A percentile compares a stretch with the other conserved stretches of the same genome.
phyloP scores from a whole-genome alignment of 2,329 filamentous ascomycete species.

The Alternaria brassicae region DNA sequence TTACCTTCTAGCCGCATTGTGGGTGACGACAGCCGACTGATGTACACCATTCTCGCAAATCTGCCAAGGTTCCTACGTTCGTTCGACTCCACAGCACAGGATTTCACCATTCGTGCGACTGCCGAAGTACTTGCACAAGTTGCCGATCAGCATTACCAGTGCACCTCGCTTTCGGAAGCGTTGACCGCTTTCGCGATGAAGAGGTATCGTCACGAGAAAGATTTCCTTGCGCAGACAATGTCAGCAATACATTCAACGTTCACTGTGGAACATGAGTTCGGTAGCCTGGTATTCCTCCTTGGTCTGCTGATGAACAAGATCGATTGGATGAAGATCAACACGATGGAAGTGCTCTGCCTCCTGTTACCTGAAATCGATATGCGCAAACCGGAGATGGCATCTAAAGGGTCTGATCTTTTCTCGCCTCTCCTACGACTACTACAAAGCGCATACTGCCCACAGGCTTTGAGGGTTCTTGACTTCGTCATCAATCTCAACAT shows the following conservation, averaged over 20 bases:
- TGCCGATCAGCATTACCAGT: slow-evolving; percentile 76
- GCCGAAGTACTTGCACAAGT: slow-evolving; percentile 75
- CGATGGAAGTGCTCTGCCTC: slow-evolving; percentile 86
- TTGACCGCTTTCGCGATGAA: slow-evolving; percentile 73
- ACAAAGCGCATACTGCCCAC: slow-evolving; percentile 92
- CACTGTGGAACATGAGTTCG: slow-evolving; percentile 82
- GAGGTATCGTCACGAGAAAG: slow-evolving; percentile 71
- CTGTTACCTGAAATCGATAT: slow-evolving; percentile 92
- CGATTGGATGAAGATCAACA: slow-evolving; percentile 90
- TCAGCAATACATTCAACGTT: slow-evolving; percentile 77
- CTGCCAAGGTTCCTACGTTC: slow-evolving; percentile 83
- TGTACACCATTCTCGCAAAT: slow-evolving; percentile 91
- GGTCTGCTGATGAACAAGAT: slow-evolving; percentile 88
- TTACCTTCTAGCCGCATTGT: slow-evolving; percentile 82
- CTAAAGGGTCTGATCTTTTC: slow-evolving; percentile 92
- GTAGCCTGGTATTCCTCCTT: slow-evolving; percentile 87
- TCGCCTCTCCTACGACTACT: slow-evolving; percentile 88
- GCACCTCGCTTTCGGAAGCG: slow-evolving; percentile 70
- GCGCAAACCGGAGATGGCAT: slow-evolving; percentile 86
- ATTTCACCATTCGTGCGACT: slow-evolving; percentile 59
- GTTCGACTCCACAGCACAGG: slow-evolving; percentile 70
- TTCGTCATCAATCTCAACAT: slow-evolving; percentile 96
- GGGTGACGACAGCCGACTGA: slow-evolving; percentile 80
- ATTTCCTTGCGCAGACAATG: slow-evolving; percentile 78
- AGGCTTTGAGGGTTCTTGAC: slow-evolving; percentile 89